These are phyloP conservation scores for Diaporthe eres DNA, from an alignment of 2,329 filamentous ascomycete genomes.

Conservation along the genomic window DNA sequence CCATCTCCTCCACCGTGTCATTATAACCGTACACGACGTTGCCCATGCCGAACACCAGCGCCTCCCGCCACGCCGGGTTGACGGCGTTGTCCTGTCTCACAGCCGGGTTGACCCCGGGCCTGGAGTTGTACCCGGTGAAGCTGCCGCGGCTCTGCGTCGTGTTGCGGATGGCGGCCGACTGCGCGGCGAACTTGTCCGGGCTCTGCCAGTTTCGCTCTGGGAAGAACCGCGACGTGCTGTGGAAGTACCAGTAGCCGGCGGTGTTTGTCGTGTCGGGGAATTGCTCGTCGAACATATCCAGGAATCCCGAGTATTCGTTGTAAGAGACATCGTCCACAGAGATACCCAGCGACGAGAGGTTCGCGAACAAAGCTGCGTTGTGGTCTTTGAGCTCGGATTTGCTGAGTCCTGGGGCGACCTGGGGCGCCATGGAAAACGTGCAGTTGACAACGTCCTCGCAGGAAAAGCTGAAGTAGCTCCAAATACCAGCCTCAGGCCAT, in stretches of 20 bases:
- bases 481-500: slow-evolving; percentile 38
- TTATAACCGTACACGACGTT: slow-evolving; percentile 1
- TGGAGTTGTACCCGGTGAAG: slow-evolving; percentile 51
- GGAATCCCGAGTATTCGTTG: slow-evolving; percentile 47
- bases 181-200: slow-evolving; percentile 46
- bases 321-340: slow-evolving; percentile 46
- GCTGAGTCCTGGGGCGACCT: slow-evolving; percentile 37
- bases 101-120: slow-evolving; percentile 43
- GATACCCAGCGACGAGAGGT: slow-evolving; percentile 54
- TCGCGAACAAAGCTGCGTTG: slow-evolving; percentile 57
- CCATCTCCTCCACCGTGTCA: slow-evolving; percentile 35
- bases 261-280: slow-evolving; percentile 48
- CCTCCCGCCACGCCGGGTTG: slow-evolving; percentile 64
- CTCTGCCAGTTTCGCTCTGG: slow-evolving; percentile 52
- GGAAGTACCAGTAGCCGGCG: slow-evolving; percentile 55
- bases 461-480: slow-evolving; percentile 17
- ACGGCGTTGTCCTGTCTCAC: slow-evolving; percentile 56
- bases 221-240: slow-evolving; percentile 51
- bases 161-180: slow-evolving; percentile 46
- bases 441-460: slow-evolving; percentile 1
- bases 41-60: slow-evolving; percentile 56
- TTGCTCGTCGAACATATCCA: slow-evolving; percentile 47
- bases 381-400: slow-evolving; percentile 26
- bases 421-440: slow-evolving; percentile 39
- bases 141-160: slow-evolving; percentile 48